phyloP scores from a whole-genome alignment of 805 yeast genomes.

The Starmerella khaoyaiensis region DNA sequence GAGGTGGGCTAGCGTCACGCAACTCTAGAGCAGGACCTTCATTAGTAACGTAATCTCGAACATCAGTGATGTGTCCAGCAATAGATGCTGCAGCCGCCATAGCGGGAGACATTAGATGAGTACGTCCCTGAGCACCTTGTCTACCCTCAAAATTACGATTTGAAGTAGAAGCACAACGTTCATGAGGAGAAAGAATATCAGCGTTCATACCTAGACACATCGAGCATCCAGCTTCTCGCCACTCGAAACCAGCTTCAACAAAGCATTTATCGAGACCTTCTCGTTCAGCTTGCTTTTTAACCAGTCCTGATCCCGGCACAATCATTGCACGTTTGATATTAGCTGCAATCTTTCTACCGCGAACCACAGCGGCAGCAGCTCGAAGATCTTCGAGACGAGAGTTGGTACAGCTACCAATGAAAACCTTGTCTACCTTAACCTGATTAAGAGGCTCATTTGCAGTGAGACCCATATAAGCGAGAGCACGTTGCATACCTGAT shows the following conservation, averaged over 20 bases:
- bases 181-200: slow-evolving; percentile 85
- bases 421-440: slow-evolving; percentile 80
- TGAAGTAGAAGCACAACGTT: slow-evolving; percentile 97
- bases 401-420: slow-evolving; percentile 96
- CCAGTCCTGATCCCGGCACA: slow-evolving; percentile 96
- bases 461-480: slow-evolving; percentile 78
- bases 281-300: slow-evolving; percentile 81
- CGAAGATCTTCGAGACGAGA: slow-evolving; percentile 94
- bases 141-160: slow-evolving; percentile 98
- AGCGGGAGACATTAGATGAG: slow-evolving; percentile 96
- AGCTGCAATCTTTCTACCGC: slow-evolving; percentile 76
- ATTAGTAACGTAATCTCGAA: slow-evolving; percentile 52
- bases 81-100: slow-evolving; percentile 99
- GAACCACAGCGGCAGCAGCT: slow-evolving; percentile 85
- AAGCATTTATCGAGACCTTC: slow-evolving; percentile 92
- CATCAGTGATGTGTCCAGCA: slow-evolving; percentile 79
- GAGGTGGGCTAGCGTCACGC: slow-evolving; percentile 26
- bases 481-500: slow-evolving; percentile 81
- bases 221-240: slow-evolving; percentile 99
- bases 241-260: slow-evolving; percentile 83
- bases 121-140: slow-evolving; percentile 92
- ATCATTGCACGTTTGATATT: slow-evolving; percentile 73
- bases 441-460: slow-evolving; percentile 69
- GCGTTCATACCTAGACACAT: slow-evolving; percentile 99
- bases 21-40: slow-evolving; percentile 24